phyloP scores from a whole-genome alignment of 305 asterid species.

The Fraxinus platypoda region DNA sequence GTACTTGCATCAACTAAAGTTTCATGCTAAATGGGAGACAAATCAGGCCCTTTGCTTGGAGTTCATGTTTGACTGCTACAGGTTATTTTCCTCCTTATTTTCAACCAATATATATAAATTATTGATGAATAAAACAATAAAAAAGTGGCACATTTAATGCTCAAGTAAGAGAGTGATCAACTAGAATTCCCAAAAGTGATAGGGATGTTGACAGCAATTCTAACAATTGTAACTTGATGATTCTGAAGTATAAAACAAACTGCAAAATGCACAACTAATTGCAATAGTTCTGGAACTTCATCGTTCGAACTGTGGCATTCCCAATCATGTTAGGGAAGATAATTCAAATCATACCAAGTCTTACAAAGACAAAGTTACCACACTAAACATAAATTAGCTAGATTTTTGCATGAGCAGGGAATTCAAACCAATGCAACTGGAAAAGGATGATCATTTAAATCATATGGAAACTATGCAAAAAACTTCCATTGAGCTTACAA shows the following conservation, averaged over 20 bases:
- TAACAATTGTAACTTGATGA: background rate
- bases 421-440: background rate
- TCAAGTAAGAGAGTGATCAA: background rate
- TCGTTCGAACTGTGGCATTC: background rate
- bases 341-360: background rate
- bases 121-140: background rate
- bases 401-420: background rate
- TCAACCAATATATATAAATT: background rate
- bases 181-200: background rate
- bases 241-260: background rate
- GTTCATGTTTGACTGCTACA: background rate
- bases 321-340: background rate
- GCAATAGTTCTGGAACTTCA: background rate
- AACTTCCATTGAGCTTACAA: background rate
- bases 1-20: background rate
- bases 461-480: background rate
- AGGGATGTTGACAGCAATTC: background rate
- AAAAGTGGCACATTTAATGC: background rate
- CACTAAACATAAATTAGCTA: background rate
- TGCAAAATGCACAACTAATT: background rate
- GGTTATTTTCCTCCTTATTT: background rate
- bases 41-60: background rate
- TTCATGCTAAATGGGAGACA: background rate
- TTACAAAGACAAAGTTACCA: background rate
- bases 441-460: background rate